Evolutionary conservation across 1,284 basidiomycete species (phyloP).

Genomic region (Austroboletus olivaceoglutinosus): DNA sequence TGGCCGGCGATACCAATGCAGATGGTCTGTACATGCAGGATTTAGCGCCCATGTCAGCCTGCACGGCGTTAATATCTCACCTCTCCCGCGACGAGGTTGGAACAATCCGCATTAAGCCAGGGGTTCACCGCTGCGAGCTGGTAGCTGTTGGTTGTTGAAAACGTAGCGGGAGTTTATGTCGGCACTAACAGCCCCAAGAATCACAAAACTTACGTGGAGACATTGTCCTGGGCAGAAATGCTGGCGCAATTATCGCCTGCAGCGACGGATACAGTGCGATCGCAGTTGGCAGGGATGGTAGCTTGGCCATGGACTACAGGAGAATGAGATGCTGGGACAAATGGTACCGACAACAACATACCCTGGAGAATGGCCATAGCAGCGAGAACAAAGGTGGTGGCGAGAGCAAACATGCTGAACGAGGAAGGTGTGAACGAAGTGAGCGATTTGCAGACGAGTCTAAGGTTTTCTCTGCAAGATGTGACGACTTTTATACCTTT

Average conservation of each 20-base stretch:
- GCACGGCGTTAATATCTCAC: constrained; percentile 8
- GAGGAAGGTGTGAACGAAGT: neutral
- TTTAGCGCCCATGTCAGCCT: neutral
- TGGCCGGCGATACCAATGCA: constrained; percentile 45
- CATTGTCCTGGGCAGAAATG: constrained; percentile 44
- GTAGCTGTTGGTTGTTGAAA: constrained; percentile 29
- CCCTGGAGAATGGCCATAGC: constrained; percentile 11
- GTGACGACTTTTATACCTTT: constrained; percentile 22
- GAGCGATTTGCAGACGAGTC: neutral
- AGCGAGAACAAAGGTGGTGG: constrained; percentile 15
- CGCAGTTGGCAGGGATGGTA: constrained; percentile 32
- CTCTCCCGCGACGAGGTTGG: constrained; percentile 36
- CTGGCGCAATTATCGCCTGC: constrained; percentile 29
- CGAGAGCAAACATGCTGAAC: constrained; percentile 17
- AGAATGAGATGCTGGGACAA: neutral
- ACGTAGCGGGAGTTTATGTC: neutral
- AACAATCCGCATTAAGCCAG: constrained; percentile 36
- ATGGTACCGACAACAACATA: constrained; percentile 7
- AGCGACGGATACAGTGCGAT: constrained; percentile 40
- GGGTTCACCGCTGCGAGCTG: constrained; percentile 42
- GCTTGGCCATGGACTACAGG: constrained; percentile 19
- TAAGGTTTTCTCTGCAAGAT: neutral
- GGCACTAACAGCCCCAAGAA: neutral
- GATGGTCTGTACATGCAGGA: constrained; percentile 23
- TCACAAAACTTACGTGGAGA: constrained; percentile 40